Evolutionary conservation across 805 yeast genomes (phyloP), one percentile per base, ranked within the genome.

Genomic region (Candida coquimbonensis): DNA sequence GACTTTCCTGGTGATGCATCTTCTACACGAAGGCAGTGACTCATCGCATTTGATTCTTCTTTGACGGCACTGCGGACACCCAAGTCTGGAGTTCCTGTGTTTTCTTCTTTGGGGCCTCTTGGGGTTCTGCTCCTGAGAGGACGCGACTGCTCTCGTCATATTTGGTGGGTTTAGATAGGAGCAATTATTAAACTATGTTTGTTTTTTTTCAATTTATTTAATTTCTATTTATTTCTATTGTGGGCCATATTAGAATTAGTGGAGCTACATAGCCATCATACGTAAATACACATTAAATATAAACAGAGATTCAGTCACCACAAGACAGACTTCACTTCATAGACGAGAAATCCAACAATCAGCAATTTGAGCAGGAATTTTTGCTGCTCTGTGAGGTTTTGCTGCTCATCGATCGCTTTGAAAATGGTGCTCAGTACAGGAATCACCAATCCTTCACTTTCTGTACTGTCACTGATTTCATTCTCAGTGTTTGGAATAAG

Each of bases 41-140:
- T 80, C 86, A 59, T 81, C 84, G 56, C 87, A 80, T 53, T 80
- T 80, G 53, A 80, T 73, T 24, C 82, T 63, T 27, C 85, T 66
- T 45, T 69, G 67, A 51, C 79, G 79, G 60, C 87, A 80, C 38
- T 80, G 78, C 5, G 76, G 78, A 59, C 91, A 84, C 11, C 91
- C 61, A 9, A 53, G 42, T 32, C 53, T 47, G 3, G 86, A 80
- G 64, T 82, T 82, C 45, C 80, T 70, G 61, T 81, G 88, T 49
- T 72, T 76, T 51, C 81, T 67, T 44, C 87, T 65, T 2, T 32
- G 38, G 13, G 40, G 38, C 34, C 33, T 48, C 42, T 38, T 41
- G 5, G 29, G 9, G 29, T 14, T 25, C 36, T 32, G n/a, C 25
- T 42, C 19, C 14, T 36, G 26, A 2, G 9, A 4, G 13, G 12